These are phyloP conservation scores for Vigna trinervia DNA, from an alignment of 306 rosid genomes.

Conservation along the genomic window DNA sequence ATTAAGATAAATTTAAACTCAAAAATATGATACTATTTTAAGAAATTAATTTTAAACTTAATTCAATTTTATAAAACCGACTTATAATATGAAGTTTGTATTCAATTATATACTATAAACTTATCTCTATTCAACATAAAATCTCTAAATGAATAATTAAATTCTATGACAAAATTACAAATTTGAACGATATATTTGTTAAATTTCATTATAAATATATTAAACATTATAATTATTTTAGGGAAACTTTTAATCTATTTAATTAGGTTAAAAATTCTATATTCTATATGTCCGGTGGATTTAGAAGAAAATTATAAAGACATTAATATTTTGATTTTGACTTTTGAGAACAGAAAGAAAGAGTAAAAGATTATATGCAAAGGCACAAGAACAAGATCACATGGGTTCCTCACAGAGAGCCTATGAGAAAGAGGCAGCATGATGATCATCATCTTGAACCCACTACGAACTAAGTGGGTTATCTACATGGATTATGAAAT, in stretches of 20 bases:
- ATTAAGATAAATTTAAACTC: too few species aligned
- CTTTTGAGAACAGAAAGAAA: conserved; percentile 40
- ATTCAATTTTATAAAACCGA: too few species aligned
- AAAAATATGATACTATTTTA: too few species aligned
- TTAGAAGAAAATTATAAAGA: conserved; percentile 34
- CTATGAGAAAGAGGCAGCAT: conserved; percentile 25
- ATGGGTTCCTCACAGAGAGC: conserved; percentile 60
- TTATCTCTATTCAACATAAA: too few species aligned
- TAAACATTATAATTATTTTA: neutral
- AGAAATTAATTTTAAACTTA: too few species aligned
- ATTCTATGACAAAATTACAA: too few species aligned
- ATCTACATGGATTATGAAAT: conserved; percentile 40
- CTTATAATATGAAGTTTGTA: too few species aligned
- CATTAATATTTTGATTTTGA: conserved; percentile 46
- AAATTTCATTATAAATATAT: neutral
- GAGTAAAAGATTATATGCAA: conserved; percentile 34
- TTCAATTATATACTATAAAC: too few species aligned
- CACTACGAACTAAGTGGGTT: conserved; percentile 53
- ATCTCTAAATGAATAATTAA: too few species aligned
- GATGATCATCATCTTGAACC: conserved; percentile 57
- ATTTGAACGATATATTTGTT: too few species aligned
- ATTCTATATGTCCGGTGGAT: neutral
- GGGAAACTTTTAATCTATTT: too few species aligned
- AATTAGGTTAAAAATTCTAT: conserved; percentile 13
- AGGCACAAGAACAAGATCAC: conserved; percentile 52